phyloP scores from a whole-genome alignment of 495 filamentous ascomycete genomes.

The Aspergillus olivimuriae region DNA sequence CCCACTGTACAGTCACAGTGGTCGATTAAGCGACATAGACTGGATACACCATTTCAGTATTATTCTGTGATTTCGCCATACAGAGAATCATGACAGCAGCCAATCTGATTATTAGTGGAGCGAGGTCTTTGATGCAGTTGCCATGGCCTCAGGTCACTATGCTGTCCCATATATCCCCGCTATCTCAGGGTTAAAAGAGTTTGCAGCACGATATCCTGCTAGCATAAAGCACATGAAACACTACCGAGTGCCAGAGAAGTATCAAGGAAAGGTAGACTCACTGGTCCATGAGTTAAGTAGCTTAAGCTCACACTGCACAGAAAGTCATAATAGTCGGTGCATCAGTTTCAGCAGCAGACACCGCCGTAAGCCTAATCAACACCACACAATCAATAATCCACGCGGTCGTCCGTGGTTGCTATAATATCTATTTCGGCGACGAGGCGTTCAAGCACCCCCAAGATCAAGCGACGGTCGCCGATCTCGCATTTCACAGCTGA shows the following conservation, averaged over 20 bases:
- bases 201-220: constrained; percentile 24
- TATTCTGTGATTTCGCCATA: constrained; percentile 31
- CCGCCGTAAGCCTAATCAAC: constrained; percentile 29
- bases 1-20: constrained; percentile 24
- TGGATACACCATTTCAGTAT: constrained; percentile 33
- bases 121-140: constrained; percentile 59
- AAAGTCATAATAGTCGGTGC: constrained; percentile 37
- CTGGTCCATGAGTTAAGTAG: neutral
- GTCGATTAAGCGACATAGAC: constrained; percentile 29
- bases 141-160: constrained; percentile 79
- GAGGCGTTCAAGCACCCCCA: constrained; percentile 45
- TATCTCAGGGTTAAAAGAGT: constrained; percentile 39
- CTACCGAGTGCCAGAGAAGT: constrained; percentile 29
- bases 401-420: constrained; percentile 33
- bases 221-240: constrained; percentile 35
- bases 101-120: constrained; percentile 36
- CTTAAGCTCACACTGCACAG: constrained; percentile 11
- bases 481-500: constrained; percentile 37
- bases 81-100: constrained; percentile 23
- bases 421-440: constrained; percentile 46
- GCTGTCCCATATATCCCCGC: constrained; percentile 62
- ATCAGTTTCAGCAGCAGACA: constrained; percentile 38
- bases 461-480: constrained; percentile 34
- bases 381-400: constrained; percentile 28
- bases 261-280: constrained; percentile 27